Evolutionary conservation across 148 eudicot species (phyloP), one percentile per base, ranked within the genome.

Genomic region (Amaranthus hypochondriacus): DNA sequence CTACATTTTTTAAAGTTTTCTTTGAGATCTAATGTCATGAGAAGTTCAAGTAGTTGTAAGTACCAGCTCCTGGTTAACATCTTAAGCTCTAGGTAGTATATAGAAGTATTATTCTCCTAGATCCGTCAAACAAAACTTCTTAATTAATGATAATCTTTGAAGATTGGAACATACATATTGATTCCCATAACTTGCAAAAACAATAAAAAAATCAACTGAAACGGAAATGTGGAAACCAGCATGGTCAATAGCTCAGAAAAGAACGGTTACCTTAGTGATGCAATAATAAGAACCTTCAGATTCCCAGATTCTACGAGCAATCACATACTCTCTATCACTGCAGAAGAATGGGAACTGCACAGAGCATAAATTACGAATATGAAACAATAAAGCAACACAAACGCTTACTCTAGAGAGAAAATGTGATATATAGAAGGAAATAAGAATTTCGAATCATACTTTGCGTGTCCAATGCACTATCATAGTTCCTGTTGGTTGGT

Each of bases 321-420:
- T 65, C 9, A 65, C 68, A 65, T 65, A 65, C 14, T 65, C 68
- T 47, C 68, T 65, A 53, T 65, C 68, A 48, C 68, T 65, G 52
- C 68, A 65, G 68, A 65, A 65, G 68, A 65, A 65, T 6, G 68
- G 68, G 8, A 65, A 65, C 68, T 65, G 68, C 9, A 65, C 21
- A 42, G 51, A 65, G 42, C 68, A 65, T n/a, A 65, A 18, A 60
- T 65, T 4, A 65, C 8, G 28, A 65, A 65, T 52, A 65, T 47
- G 68, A 65, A 65, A 50, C 46, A 65, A 5, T 4, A 48, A 61
- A 5, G 3, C 12, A 5, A 5, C 39, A 47, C 68, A 65, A 65
- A 6, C 2, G 53, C 52, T 6, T 48, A 5, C 47, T 47, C 68
- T 46, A 14, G 4, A 48, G 4, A 65, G 2, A 6, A 63, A 6